Evolutionary conservation across 163 green algal genomes (phyloP).

Genomic region (Picocystis sp.): DNA sequence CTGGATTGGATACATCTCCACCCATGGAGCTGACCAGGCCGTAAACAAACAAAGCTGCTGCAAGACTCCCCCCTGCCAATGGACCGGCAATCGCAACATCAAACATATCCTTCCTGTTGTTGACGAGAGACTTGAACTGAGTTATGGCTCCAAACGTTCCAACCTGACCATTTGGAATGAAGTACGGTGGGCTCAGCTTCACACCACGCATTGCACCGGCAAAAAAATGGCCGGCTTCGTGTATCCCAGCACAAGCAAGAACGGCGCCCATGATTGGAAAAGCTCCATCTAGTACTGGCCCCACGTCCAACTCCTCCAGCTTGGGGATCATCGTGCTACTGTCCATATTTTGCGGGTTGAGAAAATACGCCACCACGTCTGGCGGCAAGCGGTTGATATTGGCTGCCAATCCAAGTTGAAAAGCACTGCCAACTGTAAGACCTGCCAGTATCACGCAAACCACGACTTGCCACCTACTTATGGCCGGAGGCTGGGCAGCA

Average conservation of each 20-base stretch:
- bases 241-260: conserved; percentile 28
- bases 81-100: conserved; percentile 65
- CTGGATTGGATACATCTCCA: not conserved
- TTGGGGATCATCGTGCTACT: conserved; percentile 29
- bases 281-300: conserved; percentile 46
- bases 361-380: conserved; percentile 65
- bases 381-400: conserved; percentile 40
- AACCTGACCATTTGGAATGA: conserved; percentile 78
- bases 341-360: conserved; percentile 49
- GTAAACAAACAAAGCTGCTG: conserved; percentile 34
- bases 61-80: conserved; percentile 27
- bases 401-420: conserved; percentile 52
- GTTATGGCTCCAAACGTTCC: conserved; percentile 79
- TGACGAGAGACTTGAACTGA: conserved; percentile 42
- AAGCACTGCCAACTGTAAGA: conserved; percentile 40
- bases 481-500: conserved; percentile 25
- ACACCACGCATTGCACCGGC: conserved; percentile 15
- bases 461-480: conserved; percentile 29
- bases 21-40: conserved; percentile 29
- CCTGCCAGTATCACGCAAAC: conserved; percentile 34
- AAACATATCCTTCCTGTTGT: conserved; percentile 44
- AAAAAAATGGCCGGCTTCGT: conserved; percentile 16
- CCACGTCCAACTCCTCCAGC: conserved; percentile 48
- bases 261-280: conserved; percentile 46
- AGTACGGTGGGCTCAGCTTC: conserved; percentile 55